Percentiles rank a stretch among this genome's conserved stretches.
phyloP scores from a whole-genome alignment of 306 rosid genomes.

The Albizia julibrissin region DNA sequence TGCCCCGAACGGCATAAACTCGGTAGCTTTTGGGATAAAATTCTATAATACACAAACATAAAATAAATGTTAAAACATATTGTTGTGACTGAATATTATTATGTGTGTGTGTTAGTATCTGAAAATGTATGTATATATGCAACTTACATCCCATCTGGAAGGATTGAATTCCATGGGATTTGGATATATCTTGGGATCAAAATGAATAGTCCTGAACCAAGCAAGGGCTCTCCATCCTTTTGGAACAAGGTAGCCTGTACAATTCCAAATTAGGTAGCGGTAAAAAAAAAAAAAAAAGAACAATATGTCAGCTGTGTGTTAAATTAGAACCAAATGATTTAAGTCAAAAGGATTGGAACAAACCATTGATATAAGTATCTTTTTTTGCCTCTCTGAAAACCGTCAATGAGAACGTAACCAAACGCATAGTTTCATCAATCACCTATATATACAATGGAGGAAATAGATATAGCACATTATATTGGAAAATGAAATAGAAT shows the following conservation, averaged over 20 bases:
- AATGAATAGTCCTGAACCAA: conserved; percentile 78
- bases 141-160: conserved; percentile 68
- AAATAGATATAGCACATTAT: neutral
- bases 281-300: neutral
- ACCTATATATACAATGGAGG: conserved; percentile 34
- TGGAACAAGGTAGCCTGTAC: conserved; percentile 66
- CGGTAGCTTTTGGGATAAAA: too few species aligned
- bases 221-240: conserved; percentile 72
- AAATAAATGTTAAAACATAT: neutral
- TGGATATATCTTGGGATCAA: conserved; percentile 62
- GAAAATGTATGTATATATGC: neutral
- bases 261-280: neutral
- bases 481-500: neutral
- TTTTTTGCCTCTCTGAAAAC: conserved; percentile 64
- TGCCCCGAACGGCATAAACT: too few species aligned
- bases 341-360: neutral
- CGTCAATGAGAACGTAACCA: conserved; percentile 59
- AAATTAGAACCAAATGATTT: neutral
- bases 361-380: conserved; percentile 54
- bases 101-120: neutral
- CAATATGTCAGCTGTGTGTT: neutral
- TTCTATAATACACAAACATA: too few species aligned
- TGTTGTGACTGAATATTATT: neutral
- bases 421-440: conserved; percentile 72
- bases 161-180: conserved; percentile 69